These are phyloP conservation scores for Desmodesmus armatus DNA, from an alignment of 139 green algal genomes.

Conservation along the genomic window DNA sequence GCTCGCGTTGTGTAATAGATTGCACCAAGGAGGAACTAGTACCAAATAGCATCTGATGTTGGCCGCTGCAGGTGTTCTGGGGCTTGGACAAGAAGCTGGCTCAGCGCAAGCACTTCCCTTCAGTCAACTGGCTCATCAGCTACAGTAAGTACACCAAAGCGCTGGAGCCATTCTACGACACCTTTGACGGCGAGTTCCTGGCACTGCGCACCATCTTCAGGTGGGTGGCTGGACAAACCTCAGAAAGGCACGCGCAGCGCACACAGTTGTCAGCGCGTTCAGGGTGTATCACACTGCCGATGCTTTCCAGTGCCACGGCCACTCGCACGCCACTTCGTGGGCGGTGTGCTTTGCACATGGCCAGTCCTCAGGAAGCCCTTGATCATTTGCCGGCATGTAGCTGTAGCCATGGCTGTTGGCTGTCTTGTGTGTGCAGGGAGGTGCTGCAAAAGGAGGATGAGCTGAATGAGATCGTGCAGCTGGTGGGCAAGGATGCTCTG, in stretches of 20 bases:
- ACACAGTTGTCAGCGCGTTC: too few species aligned
- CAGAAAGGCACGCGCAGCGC: too few species aligned
- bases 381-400: not conserved
- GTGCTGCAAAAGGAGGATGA: conserved; percentile 99
- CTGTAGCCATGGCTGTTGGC: not conserved
- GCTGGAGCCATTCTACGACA: conserved; percentile 98
- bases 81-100: conserved; percentile 99
- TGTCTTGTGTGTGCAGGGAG: conserved; percentile 56
- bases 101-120: conserved; percentile 99
- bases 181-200: conserved; percentile 85
- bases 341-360: not conserved
- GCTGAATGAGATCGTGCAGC: conserved; percentile 99
- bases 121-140: conserved; percentile 99
- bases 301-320: too few species aligned
- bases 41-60: not conserved
- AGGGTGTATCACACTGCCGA: too few species aligned
- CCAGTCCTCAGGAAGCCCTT: not conserved
- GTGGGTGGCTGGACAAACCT: too few species aligned
- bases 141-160: conserved; percentile 99
- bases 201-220: conserved; percentile 67
- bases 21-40: too few species aligned
- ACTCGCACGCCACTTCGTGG: too few species aligned
- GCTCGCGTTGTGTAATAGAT: too few species aligned
- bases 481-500: conserved; percentile 98
- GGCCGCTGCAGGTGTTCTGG: conserved; percentile 97